phyloP scores from a whole-genome alignment of 495 filamentous ascomycete species.

The Aspergillus affinis region DNA sequence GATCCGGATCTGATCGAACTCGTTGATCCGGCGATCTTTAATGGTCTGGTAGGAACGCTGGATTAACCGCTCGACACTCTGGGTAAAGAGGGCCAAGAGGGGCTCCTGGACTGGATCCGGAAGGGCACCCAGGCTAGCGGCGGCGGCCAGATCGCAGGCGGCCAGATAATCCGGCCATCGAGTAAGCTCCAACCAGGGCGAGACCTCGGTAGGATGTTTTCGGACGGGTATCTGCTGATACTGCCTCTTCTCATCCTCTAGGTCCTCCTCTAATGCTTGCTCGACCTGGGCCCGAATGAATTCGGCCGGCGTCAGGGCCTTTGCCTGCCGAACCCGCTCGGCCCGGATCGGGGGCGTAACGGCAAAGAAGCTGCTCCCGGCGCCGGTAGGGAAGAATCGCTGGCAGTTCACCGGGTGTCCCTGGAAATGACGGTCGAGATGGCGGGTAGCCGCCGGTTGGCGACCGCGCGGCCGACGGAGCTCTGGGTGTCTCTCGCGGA shows the following conservation, averaged over 20 bases:
- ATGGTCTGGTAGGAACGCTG: background rate
- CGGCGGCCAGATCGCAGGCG: background rate
- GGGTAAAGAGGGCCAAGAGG: background rate
- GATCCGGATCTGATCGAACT: constrained; percentile 9
- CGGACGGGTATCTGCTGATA: background rate
- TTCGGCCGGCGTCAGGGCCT: background rate
- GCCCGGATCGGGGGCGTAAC: background rate
- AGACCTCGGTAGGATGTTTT: background rate
- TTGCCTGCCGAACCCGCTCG: background rate
- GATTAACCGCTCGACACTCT: background rate
- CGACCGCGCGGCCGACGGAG: background rate
- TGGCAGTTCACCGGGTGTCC: background rate
- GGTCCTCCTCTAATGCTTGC: background rate
- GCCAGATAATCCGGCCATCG: background rate
- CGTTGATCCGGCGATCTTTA: background rate
- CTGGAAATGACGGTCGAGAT: background rate
- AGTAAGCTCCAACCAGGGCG: constrained; percentile 3
- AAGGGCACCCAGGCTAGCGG: background rate
- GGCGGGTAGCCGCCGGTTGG: background rate
- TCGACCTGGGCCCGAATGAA: constrained; percentile 3
- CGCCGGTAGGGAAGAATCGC: constrained; percentile 1
- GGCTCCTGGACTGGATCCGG: background rate
- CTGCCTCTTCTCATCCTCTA: background rate
- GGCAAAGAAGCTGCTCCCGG: constrained; percentile 1
- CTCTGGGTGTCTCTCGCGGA: background rate